These are phyloP conservation scores for Chlorella sp. DNA, from an alignment of 139 green algal genomes.

Conservation along the genomic window DNA sequence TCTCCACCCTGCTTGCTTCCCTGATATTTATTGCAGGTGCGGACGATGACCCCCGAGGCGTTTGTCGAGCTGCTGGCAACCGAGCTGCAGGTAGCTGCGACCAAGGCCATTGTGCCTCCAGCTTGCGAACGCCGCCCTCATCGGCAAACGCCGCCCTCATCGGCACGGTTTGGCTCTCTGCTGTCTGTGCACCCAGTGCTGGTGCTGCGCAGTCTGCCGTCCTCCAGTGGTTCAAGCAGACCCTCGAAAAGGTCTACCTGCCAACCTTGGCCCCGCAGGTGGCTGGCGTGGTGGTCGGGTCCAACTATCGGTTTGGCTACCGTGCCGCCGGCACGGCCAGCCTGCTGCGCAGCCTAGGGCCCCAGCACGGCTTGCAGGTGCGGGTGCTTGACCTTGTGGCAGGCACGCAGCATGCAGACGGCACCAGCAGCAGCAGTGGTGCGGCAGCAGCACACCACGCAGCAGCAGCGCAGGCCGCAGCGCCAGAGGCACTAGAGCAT, in stretches of 20 bases:
- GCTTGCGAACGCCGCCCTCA: too few relatives aligned
- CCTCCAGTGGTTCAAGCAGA: too few relatives aligned
- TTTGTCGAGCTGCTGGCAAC: slow-evolving; percentile 87
- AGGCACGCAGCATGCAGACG: neutral
- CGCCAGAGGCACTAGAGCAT: too few relatives aligned
- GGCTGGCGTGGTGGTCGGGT: slow-evolving; percentile 84
- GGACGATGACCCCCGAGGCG: slow-evolving; percentile 71
- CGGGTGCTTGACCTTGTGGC: slow-evolving; percentile 61
- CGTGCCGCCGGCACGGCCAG: slow-evolving; percentile 74
- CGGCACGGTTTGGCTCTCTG: too few relatives aligned
- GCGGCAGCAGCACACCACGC: neutral
- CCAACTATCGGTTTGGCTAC: slow-evolving; percentile 94
- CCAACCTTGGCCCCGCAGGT: too few relatives aligned
- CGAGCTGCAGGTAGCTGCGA: slow-evolving; percentile 65
- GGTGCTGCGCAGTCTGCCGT: too few relatives aligned
- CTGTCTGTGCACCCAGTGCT: too few relatives aligned
- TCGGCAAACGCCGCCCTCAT: too few relatives aligned
- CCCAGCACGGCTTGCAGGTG: slow-evolving; percentile 55
- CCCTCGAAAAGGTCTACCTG: too few relatives aligned
- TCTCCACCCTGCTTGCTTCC: too few relatives aligned
- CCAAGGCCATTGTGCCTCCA: too few relatives aligned
- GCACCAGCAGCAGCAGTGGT: neutral
- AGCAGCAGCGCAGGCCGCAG: neutral
- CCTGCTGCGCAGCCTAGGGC: slow-evolving; percentile 60
- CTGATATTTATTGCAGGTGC: slow-evolving; percentile 63